phyloP scores from a whole-genome alignment of 1,139 yeast genomes.

The Magnusiomyces sp. region DNA sequence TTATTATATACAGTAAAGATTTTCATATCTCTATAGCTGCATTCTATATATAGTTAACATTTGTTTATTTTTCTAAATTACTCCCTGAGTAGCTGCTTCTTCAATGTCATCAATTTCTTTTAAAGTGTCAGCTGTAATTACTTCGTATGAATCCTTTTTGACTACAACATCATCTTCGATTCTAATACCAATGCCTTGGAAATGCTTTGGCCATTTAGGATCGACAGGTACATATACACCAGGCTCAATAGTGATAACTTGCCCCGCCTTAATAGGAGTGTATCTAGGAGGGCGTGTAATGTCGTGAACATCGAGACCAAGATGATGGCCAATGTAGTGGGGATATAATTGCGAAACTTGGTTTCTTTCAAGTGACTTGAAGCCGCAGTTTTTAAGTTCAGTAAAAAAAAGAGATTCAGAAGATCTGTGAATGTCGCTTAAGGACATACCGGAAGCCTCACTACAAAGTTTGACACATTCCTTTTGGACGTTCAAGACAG shows the following conservation, averaged over 20 bases:
- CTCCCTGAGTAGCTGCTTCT: constrained; percentile 14
- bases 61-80: no score
- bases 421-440: constrained; percentile 69
- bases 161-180: constrained; percentile 89
- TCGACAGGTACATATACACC: constrained; percentile 79
- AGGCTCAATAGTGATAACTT: constrained; percentile 86
- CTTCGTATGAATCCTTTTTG: constrained; percentile 49
- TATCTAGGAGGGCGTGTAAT: constrained; percentile 46
- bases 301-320: constrained; percentile 92
- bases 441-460: constrained; percentile 42
- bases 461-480: constrained; percentile 64
- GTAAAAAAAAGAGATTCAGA: constrained; percentile 51
- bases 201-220: constrained; percentile 66
- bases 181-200: constrained; percentile 85
- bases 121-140: constrained; percentile 70
- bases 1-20: background rate
- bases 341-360: constrained; percentile 54
- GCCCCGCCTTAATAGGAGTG: constrained; percentile 26
- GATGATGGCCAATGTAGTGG: constrained; percentile 90
- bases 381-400: constrained; percentile 69
- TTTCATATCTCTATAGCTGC: no score
- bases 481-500: constrained; percentile 76
- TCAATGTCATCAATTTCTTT: constrained; percentile 82
- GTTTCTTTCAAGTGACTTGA: constrained; percentile 31
- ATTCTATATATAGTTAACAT: no score